Conservation (phyloP, 768 basidiomycete species). For the Hygrocybe coccinea region DNA sequence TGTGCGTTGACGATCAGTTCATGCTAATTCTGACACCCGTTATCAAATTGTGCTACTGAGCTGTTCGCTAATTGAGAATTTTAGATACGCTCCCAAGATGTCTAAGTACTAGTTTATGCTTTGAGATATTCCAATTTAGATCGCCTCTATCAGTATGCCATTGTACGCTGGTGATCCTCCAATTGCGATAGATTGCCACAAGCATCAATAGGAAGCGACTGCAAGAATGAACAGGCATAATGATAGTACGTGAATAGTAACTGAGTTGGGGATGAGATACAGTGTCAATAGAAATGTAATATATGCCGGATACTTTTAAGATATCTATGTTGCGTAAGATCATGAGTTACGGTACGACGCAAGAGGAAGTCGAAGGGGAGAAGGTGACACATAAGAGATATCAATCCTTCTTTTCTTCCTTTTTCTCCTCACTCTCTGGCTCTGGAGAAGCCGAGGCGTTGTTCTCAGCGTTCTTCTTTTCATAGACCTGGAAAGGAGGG, state of each 20-base stretch:
- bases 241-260: not conserved
- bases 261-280: not conserved
- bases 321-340: not conserved
- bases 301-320: not conserved
- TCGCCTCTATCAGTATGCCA: not conserved
- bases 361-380: not conserved
- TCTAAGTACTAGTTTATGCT: not conserved
- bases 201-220: not conserved
- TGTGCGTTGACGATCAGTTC: not conserved
- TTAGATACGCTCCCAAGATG: too few species aligned
- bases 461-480: conserved; percentile 78
- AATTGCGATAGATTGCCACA: not conserved
- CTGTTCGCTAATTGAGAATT: not conserved
- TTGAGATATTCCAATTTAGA: too few species aligned
- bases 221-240: not conserved
- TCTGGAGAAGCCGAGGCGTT: conserved; percentile 43
- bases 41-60: not conserved
- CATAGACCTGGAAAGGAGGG: conserved; percentile 56
- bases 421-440: conserved; percentile 39
- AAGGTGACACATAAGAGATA: conserved; percentile 3
- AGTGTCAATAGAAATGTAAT: not conserved
- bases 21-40: not conserved
- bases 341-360: too few species aligned
- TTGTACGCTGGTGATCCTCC: not conserved
- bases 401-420: conserved; percentile 35